These are phyloP conservation scores for Pyrenophora graminea DNA, from an alignment of 2,329 filamentous ascomycete species.

Conservation along the genomic window DNA sequence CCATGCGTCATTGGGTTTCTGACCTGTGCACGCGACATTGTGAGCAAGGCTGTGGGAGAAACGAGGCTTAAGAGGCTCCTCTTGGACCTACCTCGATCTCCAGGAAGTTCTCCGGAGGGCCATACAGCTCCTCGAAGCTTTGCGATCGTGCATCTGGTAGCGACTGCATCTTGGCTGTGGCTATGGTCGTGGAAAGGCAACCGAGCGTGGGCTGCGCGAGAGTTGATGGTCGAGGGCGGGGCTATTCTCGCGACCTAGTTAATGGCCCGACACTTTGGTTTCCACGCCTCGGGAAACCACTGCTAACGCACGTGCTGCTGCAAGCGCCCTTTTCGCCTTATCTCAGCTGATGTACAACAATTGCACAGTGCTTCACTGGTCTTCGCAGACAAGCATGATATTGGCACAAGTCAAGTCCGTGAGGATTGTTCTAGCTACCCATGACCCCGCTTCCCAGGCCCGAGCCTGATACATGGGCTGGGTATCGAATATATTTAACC, in stretches of 20 bases:
- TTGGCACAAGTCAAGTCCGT: no score
- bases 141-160: slow-evolving; percentile 77
- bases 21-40: slow-evolving; percentile 62
- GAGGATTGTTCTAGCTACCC: no score
- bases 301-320: slow-evolving; percentile 14
- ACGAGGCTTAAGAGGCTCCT: slow-evolving; percentile 9
- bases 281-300: slow-evolving; percentile 3
- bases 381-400: no score
- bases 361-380: no score
- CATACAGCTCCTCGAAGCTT: slow-evolving; percentile 98
- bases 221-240: slow-evolving; percentile 19
- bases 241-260: slow-evolving; percentile 19
- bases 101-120: slow-evolving; percentile 96
- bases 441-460: no score
- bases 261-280: slow-evolving; percentile 17
- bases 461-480: no score
- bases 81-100: slow-evolving; percentile 79
- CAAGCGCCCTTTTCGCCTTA: slow-evolving; percentile 2
- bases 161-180: slow-evolving; percentile 58
- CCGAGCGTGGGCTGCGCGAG: slow-evolving; percentile 11
- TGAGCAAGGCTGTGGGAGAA: slow-evolving; percentile 23
- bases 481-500: no score
- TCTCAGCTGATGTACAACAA: no score
- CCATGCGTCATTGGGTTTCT: slow-evolving; percentile 67
- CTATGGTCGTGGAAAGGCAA: slow-evolving; percentile 1